These are phyloP conservation scores for Boeremia lycopersici DNA, from an alignment of 2,329 filamentous ascomycete species.

Conservation along the genomic window DNA sequence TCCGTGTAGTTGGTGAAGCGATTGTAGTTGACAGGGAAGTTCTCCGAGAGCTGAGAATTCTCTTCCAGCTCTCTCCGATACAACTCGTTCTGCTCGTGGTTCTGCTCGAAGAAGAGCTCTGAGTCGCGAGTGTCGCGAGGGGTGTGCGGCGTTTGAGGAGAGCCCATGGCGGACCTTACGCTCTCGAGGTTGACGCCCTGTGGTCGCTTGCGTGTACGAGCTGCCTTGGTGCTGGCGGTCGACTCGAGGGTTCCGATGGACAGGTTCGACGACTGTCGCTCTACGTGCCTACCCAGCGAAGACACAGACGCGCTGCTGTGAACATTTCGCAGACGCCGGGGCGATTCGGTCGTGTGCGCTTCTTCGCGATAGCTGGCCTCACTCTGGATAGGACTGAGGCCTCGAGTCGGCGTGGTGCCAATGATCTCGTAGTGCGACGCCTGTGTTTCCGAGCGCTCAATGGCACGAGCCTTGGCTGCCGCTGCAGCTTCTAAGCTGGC, in stretches of 20 bases:
- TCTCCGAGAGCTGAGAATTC: constrained; percentile 49
- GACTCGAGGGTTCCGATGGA: constrained; percentile 67
- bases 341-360: constrained; percentile 27
- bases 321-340: constrained; percentile 58
- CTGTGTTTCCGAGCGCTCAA: constrained; percentile 42
- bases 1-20: constrained; percentile 59
- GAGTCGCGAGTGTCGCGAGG: constrained; percentile 50
- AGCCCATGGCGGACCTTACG: constrained; percentile 54
- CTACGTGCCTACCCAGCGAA: constrained; percentile 65
- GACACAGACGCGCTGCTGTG: constrained; percentile 58
- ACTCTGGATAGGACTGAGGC: constrained; percentile 87
- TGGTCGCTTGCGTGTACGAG: constrained; percentile 59
- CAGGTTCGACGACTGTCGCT: constrained; percentile 57
- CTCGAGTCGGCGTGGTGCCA: constrained; percentile 56
- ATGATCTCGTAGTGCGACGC: constrained; percentile 47
- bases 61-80: constrained; percentile 55
- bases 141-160: constrained; percentile 36
- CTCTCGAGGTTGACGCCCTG: constrained; percentile 60
- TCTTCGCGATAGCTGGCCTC: constrained; percentile 74
- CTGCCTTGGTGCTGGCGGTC: constrained; percentile 63
- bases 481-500: constrained; percentile 41
- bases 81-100: constrained; percentile 65
- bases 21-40: constrained; percentile 57
- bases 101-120: constrained; percentile 58
- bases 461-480: constrained; percentile 47